Evolutionary conservation across 2,329 filamentous ascomycete species (phyloP), one percentile per base, ranked within the genome.

Genomic region (Xylariaceae sp.): DNA sequence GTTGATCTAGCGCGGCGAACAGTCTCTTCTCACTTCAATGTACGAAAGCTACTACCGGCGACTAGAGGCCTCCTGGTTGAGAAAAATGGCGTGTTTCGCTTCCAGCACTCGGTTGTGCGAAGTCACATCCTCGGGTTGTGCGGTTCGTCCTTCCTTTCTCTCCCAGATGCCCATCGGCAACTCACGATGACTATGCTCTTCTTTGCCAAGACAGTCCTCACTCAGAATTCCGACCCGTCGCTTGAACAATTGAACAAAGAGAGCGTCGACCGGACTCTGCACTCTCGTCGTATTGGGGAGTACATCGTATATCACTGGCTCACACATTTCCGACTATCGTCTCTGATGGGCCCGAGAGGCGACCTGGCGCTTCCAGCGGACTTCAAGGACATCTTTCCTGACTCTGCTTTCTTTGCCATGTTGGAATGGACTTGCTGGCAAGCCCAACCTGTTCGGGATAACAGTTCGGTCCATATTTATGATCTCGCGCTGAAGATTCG

Each of bases 241-340:
- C 63, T 71, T 9, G 70, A 72, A 10, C 56, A 62, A 2, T 48
- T 67, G 7, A 69, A 70, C 32, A 50, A 70, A 4, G 50, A 58
- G 2, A 51, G 61, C 9, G 64, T 71, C 1, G 65, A 70, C 2
- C 56, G 64, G 1, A 52, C 66, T 1, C 65, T 75, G 18, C 49
- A 60, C 7, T 61, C 64, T 3, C 65, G 75, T 42, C 62, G 61
- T 2, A 62, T 75, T 6, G 63, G 75, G 9, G 61, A 67, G 7
- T 76, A 75, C 46, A 69, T 72, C 42, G 66, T 76, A 52, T 57
- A 61, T 3, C 67, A 73, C 59, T 77, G 74, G 75, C 57, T 71
- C 19, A 40, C 63, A 1, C 74, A 77, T 59, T 72, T 77, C 59
- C 66, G 67, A 6, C 59, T 64, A 2, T 74, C 74, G 0, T 71